Conservation (phyloP, 139 green algal species). For the Auxenochlorella protothecoides region DNA sequence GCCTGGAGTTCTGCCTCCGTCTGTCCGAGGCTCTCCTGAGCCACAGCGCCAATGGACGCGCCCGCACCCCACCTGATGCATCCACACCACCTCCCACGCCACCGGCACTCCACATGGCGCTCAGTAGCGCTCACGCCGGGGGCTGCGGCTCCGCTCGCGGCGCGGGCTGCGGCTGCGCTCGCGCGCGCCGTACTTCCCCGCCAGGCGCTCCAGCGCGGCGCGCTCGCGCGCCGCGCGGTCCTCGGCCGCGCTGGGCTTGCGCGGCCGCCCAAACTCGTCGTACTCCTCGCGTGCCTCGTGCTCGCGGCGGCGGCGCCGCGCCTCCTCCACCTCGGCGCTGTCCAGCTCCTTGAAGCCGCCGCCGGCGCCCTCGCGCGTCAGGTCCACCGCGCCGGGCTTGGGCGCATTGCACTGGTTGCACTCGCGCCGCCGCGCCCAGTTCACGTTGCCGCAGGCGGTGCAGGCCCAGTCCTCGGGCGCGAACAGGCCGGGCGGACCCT, state of each 20-base stretch:
- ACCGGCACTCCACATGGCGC: too few relatives aligned
- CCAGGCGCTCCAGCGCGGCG: slow-evolving; percentile 58
- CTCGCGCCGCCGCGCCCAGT: slow-evolving; percentile 15
- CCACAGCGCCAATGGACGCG: too few relatives aligned
- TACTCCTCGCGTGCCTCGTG: slow-evolving; percentile 27
- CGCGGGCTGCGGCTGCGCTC: background rate
- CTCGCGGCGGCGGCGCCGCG: slow-evolving; percentile 39
- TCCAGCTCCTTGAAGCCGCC: slow-evolving; percentile 69
- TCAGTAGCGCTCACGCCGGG: background rate
- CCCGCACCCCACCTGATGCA: too few relatives aligned
- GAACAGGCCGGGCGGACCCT: slow-evolving; percentile 32
- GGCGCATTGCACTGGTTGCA: slow-evolving; percentile 26
- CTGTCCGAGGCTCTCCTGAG: too few relatives aligned
- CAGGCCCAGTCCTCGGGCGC: slow-evolving; percentile 22
- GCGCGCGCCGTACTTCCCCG: slow-evolving; percentile 5
- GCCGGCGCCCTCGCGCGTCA: slow-evolving; percentile 34
- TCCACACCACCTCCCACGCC: too few relatives aligned
- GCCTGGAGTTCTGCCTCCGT: too few relatives aligned
- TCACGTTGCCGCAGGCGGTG: slow-evolving; percentile 25
- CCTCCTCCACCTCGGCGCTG: slow-evolving; percentile 55
- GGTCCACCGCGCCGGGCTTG: slow-evolving; percentile 37
- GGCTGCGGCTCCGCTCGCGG: slow-evolving; percentile 10
- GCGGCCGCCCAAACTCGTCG: slow-evolving; percentile 70
- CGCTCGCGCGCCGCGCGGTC: slow-evolving; percentile 49
- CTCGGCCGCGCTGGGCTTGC: slow-evolving; percentile 31